These are phyloP conservation scores for Oxytropis ochrocephala DNA, from an alignment of 306 rosid species.

Conservation along the genomic window DNA sequence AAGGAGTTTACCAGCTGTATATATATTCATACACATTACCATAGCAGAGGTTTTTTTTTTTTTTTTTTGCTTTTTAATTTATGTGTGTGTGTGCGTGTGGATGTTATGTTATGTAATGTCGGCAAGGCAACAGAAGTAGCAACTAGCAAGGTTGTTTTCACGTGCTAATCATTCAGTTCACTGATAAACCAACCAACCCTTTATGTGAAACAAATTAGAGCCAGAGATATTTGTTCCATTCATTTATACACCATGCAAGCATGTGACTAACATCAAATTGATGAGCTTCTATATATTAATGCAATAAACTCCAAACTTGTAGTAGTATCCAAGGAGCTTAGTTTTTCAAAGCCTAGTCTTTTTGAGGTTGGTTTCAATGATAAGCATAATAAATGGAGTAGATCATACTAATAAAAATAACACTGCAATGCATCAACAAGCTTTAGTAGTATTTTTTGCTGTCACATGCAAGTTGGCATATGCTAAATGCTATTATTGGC, in stretches of 20 bases:
- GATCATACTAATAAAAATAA: neutral
- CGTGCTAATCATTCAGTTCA: constrained; percentile 1
- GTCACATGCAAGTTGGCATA: constrained; percentile 46
- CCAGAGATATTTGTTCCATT: neutral
- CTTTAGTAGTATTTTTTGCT: constrained; percentile 21
- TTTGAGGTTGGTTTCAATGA: too few species aligned
- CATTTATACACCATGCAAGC: neutral
- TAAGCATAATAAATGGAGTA: too few species aligned
- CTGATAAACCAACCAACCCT: neutral
- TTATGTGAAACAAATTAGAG: neutral
- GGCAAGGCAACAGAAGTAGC: too few species aligned
- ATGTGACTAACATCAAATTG: constrained; percentile 1
- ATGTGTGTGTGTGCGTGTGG: too few species aligned
- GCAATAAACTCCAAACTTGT: too few species aligned
- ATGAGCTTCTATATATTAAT: neutral
- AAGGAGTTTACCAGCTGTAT: too few species aligned
- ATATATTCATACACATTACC: too few species aligned
- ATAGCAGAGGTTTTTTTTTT: too few species aligned
- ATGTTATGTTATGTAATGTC: too few species aligned
- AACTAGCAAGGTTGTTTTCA: constrained; percentile 1
- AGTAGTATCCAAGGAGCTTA: too few species aligned
- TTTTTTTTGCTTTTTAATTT: too few species aligned
- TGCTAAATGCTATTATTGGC: constrained; percentile 18
- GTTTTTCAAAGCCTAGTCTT: too few species aligned
- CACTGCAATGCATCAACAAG: neutral